A percentile compares a stretch with the other conserved stretches of the same genome.
phyloP scores from a whole-genome alignment of 805 yeast species.

The fission yeast (Schizosaccharomyces pombe) region ASM294v3 CU329670.1:1224501-1225000 shows the following conservation, averaged over 20 bases:
- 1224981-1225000: too few species aligned
- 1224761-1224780: slow-evolving; percentile 68
- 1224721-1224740: slow-evolving; percentile 49
- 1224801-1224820: neutral
- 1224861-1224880: too few species aligned
- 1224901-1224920: too few species aligned
- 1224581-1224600: slow-evolving; percentile 60
- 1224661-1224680: slow-evolving; percentile 85
- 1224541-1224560: slow-evolving; percentile 66
- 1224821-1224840: slow-evolving; percentile 5
- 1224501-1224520: slow-evolving; percentile 45
- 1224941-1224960: too few species aligned
- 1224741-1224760: slow-evolving; percentile 77
- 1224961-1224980: too few species aligned
- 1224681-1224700: slow-evolving; percentile 95
- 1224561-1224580: slow-evolving; percentile 83
- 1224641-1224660: slow-evolving; percentile 74
- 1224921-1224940: too few species aligned
- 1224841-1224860: neutral
- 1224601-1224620: slow-evolving; percentile 66
- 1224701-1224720: slow-evolving; percentile 59
- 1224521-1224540: slow-evolving; percentile 50
- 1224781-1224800: neutral
- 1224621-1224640: slow-evolving; percentile 64
- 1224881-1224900: too few species aligned